phyloP scores from a whole-genome alignment of 352 stramenopile species.

The Globisporangium orthogonon region DNA sequence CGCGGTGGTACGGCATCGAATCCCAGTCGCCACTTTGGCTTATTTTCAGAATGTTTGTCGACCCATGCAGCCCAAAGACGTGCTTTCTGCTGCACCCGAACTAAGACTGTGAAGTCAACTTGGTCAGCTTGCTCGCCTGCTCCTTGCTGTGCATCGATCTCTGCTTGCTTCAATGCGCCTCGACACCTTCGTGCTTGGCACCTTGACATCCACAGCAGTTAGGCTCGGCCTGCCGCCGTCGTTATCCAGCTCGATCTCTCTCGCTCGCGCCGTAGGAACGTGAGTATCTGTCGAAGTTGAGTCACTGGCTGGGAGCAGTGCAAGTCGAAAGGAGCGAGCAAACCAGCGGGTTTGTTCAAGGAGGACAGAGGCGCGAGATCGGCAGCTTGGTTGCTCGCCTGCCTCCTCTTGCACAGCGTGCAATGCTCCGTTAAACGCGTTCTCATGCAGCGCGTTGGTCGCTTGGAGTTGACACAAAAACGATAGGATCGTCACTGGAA shows the following conservation, averaged over 20 bases:
- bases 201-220: neutral
- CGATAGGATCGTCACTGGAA: neutral
- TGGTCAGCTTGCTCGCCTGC: too few species aligned
- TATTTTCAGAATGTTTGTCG: neutral
- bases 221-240: too few species aligned
- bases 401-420: neutral
- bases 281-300: too few species aligned
- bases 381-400: neutral
- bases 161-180: too few species aligned
- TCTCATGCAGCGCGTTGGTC: too few species aligned
- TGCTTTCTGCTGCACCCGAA: neutral
- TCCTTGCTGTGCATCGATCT: too few species aligned
- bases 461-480: neutral
- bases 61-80: neutral
- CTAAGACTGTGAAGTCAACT: neutral
- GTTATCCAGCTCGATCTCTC: neutral
- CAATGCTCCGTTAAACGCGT: neutral
- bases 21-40: neutral
- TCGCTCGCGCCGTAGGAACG: too few species aligned
- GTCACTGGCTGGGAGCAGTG: too few species aligned
- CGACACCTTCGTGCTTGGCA: neutral
- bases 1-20: neutral
- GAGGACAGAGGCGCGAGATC: neutral
- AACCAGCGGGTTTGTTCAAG: neutral
- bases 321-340: neutral